Percentiles rank a stretch among this genome's conserved stretches.
Evolutionary conservation across 2,329 filamentous ascomycete species (phyloP).

Genomic region (Cladosporium cucumerinum): DNA sequence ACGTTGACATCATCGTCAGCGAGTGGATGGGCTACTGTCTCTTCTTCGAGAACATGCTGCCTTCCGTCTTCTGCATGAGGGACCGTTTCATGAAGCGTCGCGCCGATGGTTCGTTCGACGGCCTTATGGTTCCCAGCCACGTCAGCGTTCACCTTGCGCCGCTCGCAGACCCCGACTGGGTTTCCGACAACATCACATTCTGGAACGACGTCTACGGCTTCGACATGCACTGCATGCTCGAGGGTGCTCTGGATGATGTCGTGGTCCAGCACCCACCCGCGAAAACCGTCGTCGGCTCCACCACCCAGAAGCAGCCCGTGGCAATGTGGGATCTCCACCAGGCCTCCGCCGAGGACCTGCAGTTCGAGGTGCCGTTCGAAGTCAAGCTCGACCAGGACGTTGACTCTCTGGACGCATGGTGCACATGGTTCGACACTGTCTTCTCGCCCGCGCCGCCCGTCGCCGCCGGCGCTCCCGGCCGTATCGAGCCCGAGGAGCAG

Average conservation of each 20-base stretch:
- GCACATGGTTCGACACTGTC: slow-evolving; percentile 93
- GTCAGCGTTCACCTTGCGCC: slow-evolving; percentile 80
- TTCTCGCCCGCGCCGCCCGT: slow-evolving; percentile 64
- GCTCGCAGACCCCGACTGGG: slow-evolving; percentile 71
- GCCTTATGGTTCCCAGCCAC: slow-evolving; percentile 83
- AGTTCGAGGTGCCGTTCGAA: slow-evolving; percentile 68
- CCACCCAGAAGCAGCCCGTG: slow-evolving; percentile 57
- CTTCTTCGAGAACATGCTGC: slow-evolving; percentile 93
- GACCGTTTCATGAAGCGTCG: slow-evolving; percentile 71
- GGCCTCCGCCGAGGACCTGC: slow-evolving; percentile 67
- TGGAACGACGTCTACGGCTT: slow-evolving; percentile 95
- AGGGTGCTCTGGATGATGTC: slow-evolving; percentile 72
- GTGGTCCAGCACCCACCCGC: slow-evolving; percentile 27
- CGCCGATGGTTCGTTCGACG: slow-evolving; percentile 50
- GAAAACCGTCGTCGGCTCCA: slow-evolving; percentile 36
- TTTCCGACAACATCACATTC: slow-evolving; percentile 74
- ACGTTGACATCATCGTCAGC: slow-evolving; percentile 92
- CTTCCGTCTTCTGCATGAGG: slow-evolving; percentile 82
- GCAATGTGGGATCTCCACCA: slow-evolving; percentile 73
- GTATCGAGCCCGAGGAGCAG: slow-evolving; percentile 34
- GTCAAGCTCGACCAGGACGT: slow-evolving; percentile 60
- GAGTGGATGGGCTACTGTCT: slow-evolving; percentile 98
- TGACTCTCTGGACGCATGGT: slow-evolving; percentile 76
- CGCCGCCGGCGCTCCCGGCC: slow-evolving; percentile 46
- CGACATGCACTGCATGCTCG: slow-evolving; percentile 87